Evolutionary conservation across 148 eudicot genomes (phyloP), one percentile per base, ranked within the genome.

Genomic region (Fagopyrum tataricum): DNA sequence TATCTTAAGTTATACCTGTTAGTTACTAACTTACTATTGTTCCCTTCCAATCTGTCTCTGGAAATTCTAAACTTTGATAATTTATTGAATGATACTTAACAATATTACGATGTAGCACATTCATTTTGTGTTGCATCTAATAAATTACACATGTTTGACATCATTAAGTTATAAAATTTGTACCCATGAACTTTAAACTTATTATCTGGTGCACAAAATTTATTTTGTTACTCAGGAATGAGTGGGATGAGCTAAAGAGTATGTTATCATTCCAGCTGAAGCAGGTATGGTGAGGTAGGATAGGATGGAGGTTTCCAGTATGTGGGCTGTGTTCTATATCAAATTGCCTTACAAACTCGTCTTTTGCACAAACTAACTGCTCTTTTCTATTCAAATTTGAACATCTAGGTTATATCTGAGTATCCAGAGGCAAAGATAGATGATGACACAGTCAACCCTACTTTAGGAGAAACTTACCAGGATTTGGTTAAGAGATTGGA

Each of bases 401-500:
- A 70, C 47, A 21, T 71, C 70, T 78, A 93, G 98, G 92, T 93
- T 76, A 85, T 93, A 69, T 84, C 83, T 37, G 85, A 89, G 74
- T 93, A 90, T 83, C 87, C 88, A 23, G 97, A 93, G 82, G 84
- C 86, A 37, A 82, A 79, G 68, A 80, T 80, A 89, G 68, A 80
- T 71, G 77, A 61, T 72, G 89, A 90, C 62, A 80, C 84, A 79
- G 90, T 82, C 76, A 85, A 49, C 67, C 71, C 88, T 72, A 76
- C 87, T 61, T 70, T 86, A 72, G 92, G 95, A 47, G 97, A 89
- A 83, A 85, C 84, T 67, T 86, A 75, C 72, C 43, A 64, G 58
- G 92, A 85, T 55, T 78, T 93, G 85, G 82, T 78, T 70, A 81
- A 85, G 80, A 86, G 92, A 77, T 81, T 93, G 89, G 91, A 91